Percentiles rank a stretch among this genome's conserved stretches.
Evolutionary conservation across 2,329 filamentous ascomycete genomes (phyloP).

Genomic region (Calonectria pseudoreteaudii): DNA sequence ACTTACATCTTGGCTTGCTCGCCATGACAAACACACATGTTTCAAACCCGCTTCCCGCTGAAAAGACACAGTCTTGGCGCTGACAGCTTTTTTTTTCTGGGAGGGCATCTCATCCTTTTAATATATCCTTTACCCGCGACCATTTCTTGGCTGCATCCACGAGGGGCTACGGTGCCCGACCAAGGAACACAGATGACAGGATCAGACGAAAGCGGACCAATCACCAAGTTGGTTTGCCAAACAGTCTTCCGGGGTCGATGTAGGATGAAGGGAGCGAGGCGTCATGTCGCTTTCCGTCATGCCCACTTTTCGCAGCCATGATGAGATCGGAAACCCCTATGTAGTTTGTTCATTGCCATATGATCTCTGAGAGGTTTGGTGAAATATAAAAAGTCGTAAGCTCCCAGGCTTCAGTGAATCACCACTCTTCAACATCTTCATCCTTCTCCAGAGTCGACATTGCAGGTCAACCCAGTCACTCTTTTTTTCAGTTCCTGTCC

Average conservation of each 20-base stretch:
- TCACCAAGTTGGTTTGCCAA: slow-evolving; percentile 29
- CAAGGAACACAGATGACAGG: slow-evolving; percentile 29
- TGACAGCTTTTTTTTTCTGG: not conserved
- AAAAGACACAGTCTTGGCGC: not conserved
- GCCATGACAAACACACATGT: not conserved
- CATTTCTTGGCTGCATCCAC: slow-evolving; percentile 26
- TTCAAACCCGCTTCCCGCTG: not conserved
- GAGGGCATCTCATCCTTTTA: not conserved
- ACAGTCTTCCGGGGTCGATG: slow-evolving; percentile 17
- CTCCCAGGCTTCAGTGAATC: not conserved
- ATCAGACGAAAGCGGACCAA: slow-evolving; percentile 33
- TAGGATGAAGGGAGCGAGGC: not conserved
- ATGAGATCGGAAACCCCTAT: not conserved
- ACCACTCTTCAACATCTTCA: not conserved
- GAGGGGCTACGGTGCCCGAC: slow-evolving; percentile 15
- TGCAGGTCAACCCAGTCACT: not conserved
- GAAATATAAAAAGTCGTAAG: slow-evolving; percentile 28
- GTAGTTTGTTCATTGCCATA: not conserved
- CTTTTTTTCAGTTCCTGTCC: slow-evolving; percentile 20
- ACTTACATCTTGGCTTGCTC: not conserved
- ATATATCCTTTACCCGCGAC: slow-evolving; percentile 24
- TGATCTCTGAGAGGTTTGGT: not conserved
- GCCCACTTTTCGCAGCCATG: slow-evolving; percentile 30
- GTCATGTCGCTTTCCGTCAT: slow-evolving; percentile 18
- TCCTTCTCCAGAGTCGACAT: not conserved